Percentiles rank a stretch among this genome's conserved stretches.
phyloP scores from a whole-genome alignment of 1,284 basidiomycete genomes.

The Apiotrichum mycotoxinovorans region DNA sequence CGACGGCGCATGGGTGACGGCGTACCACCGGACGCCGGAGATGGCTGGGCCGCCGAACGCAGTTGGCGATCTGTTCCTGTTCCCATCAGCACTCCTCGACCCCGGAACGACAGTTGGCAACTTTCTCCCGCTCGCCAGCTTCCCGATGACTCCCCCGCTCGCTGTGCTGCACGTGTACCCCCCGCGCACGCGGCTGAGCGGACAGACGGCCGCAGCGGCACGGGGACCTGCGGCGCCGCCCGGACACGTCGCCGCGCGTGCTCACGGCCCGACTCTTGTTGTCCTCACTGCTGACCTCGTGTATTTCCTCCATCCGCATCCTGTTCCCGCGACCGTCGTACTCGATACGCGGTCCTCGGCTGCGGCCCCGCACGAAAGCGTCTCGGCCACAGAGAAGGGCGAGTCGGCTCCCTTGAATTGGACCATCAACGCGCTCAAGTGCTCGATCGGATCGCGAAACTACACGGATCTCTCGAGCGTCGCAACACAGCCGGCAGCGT shows the following conservation, averaged over 20 bases:
- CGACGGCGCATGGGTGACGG: conserved; percentile 34
- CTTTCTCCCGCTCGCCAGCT: conserved; percentile 25
- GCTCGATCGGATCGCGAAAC: conserved; percentile 17
- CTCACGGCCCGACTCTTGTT: conserved; percentile 30
- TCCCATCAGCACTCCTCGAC: conserved; percentile 28
- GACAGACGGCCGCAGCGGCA: conserved; percentile 16
- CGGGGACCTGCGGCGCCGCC: conserved; percentile 30
- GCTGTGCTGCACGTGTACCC: conserved; percentile 34
- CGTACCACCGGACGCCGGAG: conserved; percentile 8
- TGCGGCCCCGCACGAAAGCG: conserved; percentile 8
- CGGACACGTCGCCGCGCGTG: conserved; percentile 9
- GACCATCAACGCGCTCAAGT: conserved; percentile 28
- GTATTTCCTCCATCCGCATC: conserved; percentile 29
- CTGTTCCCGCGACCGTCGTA: conserved; percentile 10
- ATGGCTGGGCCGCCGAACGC: not conserved
- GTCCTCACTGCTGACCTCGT: conserved; percentile 27
- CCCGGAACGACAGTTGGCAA: conserved; percentile 17
- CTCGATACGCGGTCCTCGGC: conserved; percentile 17
- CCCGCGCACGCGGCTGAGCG: conserved; percentile 23
- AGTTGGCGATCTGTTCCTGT: conserved; percentile 12
- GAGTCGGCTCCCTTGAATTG: conserved; percentile 18
- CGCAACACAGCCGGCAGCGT: not conserved
- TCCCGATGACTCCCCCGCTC: conserved; percentile 27
- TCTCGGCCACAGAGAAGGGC: conserved; percentile 8
- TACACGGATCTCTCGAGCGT: conserved; percentile 17